phyloP scores from a whole-genome alignment of 495 filamentous ascomycete species.

The Bacidia rubella region DNA sequence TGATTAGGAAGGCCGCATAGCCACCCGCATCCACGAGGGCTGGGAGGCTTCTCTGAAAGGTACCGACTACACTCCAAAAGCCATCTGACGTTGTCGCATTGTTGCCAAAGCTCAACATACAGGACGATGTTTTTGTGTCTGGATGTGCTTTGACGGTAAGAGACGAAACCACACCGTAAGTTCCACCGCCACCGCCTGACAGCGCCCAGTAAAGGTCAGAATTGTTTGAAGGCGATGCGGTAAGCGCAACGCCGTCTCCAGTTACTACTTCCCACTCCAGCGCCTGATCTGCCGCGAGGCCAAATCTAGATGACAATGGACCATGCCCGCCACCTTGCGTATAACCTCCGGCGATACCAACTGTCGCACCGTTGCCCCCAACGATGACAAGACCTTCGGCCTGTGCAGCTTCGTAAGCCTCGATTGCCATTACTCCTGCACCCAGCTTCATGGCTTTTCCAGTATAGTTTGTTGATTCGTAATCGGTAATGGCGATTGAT shows the following conservation, averaged over 20 bases:
- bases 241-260: constrained; percentile 4
- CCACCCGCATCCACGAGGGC: constrained; percentile 19
- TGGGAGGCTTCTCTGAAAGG: constrained; percentile 25
- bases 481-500: constrained; percentile 30
- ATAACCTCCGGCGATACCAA: constrained; percentile 35
- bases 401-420: constrained; percentile 32
- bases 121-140: constrained; percentile 3
- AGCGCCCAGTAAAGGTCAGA: constrained; percentile 18
- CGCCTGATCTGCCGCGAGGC: constrained; percentile 39
- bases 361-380: constrained; percentile 34
- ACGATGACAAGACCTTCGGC: constrained; percentile 27
- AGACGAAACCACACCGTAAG: constrained; percentile 14
- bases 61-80: constrained; percentile 22
- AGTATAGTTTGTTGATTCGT: constrained; percentile 20
- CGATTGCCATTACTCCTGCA: constrained; percentile 32
- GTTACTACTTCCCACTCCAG: constrained; percentile 27
- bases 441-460: constrained; percentile 37
- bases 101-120: constrained; percentile 9
- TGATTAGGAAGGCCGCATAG: constrained; percentile 3
- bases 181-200: constrained; percentile 17
- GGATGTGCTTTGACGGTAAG: constrained; percentile 16
- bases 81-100: constrained; percentile 17
- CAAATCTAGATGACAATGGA: constrained; percentile 29
- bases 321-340: constrained; percentile 41
- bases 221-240: constrained; percentile 12